Conservation (phyloP, 2,329 filamentous ascomycete species). For the Aureobasidium sp. region DNA sequence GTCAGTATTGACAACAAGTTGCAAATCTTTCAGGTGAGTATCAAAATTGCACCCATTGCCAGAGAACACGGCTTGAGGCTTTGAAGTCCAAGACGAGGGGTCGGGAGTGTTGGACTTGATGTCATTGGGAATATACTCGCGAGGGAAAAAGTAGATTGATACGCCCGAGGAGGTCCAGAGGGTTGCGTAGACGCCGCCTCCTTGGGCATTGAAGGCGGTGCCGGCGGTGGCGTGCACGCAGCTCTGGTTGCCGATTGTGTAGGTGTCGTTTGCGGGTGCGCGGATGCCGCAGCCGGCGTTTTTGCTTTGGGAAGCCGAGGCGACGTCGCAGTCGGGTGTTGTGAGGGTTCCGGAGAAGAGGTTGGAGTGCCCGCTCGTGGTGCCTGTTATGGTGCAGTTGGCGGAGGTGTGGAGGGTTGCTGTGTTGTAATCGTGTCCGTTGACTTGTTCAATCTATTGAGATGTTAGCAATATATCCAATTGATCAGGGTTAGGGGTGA, state of each 20-base stretch:
- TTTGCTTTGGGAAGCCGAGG: constrained; percentile 32
- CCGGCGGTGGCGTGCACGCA: constrained; percentile 34
- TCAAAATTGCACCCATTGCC: constrained; percentile 63
- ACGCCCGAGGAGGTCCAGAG: constrained; percentile 66
- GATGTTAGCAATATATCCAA: too few relatives aligned
- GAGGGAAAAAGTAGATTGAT: constrained; percentile 75
- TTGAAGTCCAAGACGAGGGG: constrained; percentile 58
- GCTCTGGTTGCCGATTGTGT: constrained; percentile 22
- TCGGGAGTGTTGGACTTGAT: constrained; percentile 53
- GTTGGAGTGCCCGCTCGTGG: constrained; percentile 17
- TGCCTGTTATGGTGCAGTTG: constrained; percentile 35
- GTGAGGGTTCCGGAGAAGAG: constrained; percentile 45
- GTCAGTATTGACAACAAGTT: constrained; percentile 71
- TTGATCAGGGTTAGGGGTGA: too few relatives aligned
- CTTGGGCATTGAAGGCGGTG: constrained; percentile 44
- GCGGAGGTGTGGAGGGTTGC: constrained; percentile 44
- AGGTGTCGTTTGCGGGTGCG: constrained; percentile 20
- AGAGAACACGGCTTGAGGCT: constrained; percentile 61
- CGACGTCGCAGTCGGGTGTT: constrained; percentile 44
- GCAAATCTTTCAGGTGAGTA: constrained; percentile 61
- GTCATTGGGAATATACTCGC: constrained; percentile 58
- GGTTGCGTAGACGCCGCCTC: constrained; percentile 42
- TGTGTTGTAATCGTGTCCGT: constrained; percentile 29
- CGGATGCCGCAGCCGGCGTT: constrained; percentile 39
- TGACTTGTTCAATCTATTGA: constrained; percentile 34